These are phyloP conservation scores for Mayamaea pseudoterrestris DNA, from an alignment of 108 stramenopile genomes.

Conservation along the genomic window DNA sequence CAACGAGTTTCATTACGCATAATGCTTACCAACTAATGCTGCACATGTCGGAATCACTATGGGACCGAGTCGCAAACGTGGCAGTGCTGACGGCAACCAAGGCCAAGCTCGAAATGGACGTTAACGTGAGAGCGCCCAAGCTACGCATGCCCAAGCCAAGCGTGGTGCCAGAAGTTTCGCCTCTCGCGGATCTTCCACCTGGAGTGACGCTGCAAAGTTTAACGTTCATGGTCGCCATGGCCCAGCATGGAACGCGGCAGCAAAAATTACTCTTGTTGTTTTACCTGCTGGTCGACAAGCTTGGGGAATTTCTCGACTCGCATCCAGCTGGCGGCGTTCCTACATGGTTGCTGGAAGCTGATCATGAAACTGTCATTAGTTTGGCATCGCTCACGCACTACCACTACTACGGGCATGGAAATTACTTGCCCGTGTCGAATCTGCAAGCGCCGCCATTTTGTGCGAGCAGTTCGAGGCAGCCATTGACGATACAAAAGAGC, in stretches of 20 bases:
- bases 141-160: conserved; percentile 3
- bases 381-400: conserved; percentile 60
- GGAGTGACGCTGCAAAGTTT: conserved; percentile 43
- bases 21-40: conserved; percentile 13
- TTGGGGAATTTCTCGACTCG: conserved; percentile 28
- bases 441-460: not conserved
- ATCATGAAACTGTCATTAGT: conserved; percentile 32
- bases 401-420: conserved; percentile 40
- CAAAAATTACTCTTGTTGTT: conserved; percentile 64
- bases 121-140: conserved; percentile 24
- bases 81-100: conserved; percentile 34
- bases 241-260: conserved; percentile 47
- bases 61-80: conserved; percentile 51
- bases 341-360: conserved; percentile 65
- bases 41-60: conserved; percentile 37
- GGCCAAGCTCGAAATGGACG: conserved; percentile 54
- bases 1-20: conserved; percentile 1
- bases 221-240: conserved; percentile 41
- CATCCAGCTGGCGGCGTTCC: conserved; percentile 77
- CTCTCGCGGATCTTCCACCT: conserved; percentile 22
- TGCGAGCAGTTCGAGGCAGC: not conserved
- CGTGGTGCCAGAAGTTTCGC: conserved; percentile 16
- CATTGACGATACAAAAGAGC: not conserved
- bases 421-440: conserved; percentile 26
- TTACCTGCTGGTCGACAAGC: conserved; percentile 36